A percentile compares a stretch with the other conserved stretches of the same genome.
These are phyloP conservation scores for Ormosia emarginata DNA, from an alignment of 306 rosid species.

Conservation along the genomic window DNA sequence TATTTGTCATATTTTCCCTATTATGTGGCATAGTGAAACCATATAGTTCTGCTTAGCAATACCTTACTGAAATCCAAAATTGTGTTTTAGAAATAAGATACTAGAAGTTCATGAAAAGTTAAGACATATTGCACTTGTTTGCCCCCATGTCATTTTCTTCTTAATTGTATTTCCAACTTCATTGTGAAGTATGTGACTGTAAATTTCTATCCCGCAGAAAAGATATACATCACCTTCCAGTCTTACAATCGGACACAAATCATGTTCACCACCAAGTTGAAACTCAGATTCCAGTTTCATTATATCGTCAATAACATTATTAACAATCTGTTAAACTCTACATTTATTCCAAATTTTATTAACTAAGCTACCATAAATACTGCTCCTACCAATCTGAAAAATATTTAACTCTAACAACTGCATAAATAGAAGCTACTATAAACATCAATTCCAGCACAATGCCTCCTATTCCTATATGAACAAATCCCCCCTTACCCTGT, in stretches of 20 bases:
- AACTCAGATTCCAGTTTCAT: not conserved
- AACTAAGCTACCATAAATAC: not conserved
- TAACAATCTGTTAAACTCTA: not conserved
- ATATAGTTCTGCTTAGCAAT: not conserved
- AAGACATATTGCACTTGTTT: not conserved
- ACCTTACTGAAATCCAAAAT: not conserved
- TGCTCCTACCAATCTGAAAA: not conserved
- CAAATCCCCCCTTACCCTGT: not conserved
- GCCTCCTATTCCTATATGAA: slow-evolving; percentile 17
- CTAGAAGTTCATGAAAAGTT: not conserved
- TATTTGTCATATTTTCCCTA: not conserved
- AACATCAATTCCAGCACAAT: not conserved
- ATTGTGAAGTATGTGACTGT: not conserved
- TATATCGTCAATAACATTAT: not conserved
- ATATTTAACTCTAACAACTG: not conserved
- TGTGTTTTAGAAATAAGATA: not conserved
- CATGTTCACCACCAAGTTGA: not conserved
- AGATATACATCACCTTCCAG: not conserved
- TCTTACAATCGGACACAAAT: not conserved
- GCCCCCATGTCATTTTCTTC: not conserved
- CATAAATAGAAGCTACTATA: not conserved
- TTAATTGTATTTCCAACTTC: not conserved
- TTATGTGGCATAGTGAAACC: not conserved
- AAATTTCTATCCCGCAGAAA: not conserved
- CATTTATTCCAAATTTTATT: not conserved